Conservation (phyloP, 805 yeast species). For the Candida endomychidarum region DNA sequence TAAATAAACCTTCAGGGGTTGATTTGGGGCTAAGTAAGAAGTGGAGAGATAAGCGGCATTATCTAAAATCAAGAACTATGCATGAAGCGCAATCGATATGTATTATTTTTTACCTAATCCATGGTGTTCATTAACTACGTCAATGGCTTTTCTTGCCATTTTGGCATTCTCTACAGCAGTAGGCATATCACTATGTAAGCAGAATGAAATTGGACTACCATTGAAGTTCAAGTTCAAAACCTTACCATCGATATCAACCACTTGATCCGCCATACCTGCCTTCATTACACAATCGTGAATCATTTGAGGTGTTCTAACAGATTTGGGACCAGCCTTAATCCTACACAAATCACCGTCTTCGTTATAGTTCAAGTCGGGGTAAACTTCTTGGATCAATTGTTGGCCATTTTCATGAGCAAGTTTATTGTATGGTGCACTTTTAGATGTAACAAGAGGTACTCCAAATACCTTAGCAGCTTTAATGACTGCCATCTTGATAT, state of each 20-base stretch:
- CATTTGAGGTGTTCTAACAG: slow-evolving; percentile 29
- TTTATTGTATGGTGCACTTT: slow-evolving; percentile 26
- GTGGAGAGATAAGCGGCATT: no score
- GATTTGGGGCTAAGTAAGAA: no score
- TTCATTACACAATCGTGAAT: slow-evolving; percentile 25
- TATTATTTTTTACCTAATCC: slow-evolving; percentile 6
- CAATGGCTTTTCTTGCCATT: slow-evolving; percentile 27
- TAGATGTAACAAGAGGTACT: slow-evolving; percentile 39
- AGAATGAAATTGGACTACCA: slow-evolving; percentile 27
- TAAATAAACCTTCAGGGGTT: no score
- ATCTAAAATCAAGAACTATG: no score
- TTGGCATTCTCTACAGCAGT: slow-evolving; percentile 32
- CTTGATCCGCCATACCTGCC: slow-evolving; percentile 26
- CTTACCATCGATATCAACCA: slow-evolving; percentile 22
- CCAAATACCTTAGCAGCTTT: slow-evolving; percentile 34
- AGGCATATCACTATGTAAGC: slow-evolving; percentile 40
- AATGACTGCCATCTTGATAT: slow-evolving; percentile 34
- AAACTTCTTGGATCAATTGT: slow-evolving; percentile 36
- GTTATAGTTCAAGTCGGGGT: slow-evolving; percentile 34
- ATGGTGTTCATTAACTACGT: slow-evolving; percentile 9
- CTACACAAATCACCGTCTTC: slow-evolving; percentile 26
- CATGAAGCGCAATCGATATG: no score
- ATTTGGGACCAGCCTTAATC: slow-evolving; percentile 26
- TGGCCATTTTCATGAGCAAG: slow-evolving; percentile 31
- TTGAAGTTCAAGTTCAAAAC: slow-evolving; percentile 26